Base-by-base conservation (phyloP, 345 rosid genomes). In the Zanthoxylum bungeanum region DNA sequence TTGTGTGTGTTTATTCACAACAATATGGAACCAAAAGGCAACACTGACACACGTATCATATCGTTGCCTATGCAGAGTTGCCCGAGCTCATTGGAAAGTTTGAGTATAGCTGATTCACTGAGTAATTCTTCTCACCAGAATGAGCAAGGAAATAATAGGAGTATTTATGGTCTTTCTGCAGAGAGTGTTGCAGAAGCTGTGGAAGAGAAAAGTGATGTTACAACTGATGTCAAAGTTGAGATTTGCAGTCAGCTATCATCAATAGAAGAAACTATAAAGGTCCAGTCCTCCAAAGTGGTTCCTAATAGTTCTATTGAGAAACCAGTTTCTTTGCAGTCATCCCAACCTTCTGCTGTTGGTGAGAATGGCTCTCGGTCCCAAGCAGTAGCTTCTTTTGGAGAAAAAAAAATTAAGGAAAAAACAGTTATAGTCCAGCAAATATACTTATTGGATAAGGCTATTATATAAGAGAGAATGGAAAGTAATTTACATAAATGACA, bases 331-430 rank as follows among this genome's bases (percentile, higher is more conserved):
- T 14, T 62, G 42, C 72, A 28, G 62, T 63, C 80, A 12, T 66
- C 68, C 55, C 71, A 55, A 49, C 73, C 74, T 44, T 55, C 65
- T 51, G 65, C 31, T 69, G 58, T 12, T 73, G 68, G 70, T n/a
- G 75, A 74, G 30, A 71, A 79, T 59, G 90, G 85, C 53, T 87
- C 90, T 68, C 44, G 85, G 72, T 87, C 98, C 75, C 85, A 90
- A 60, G 85, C 75, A 59, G 91, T 89, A 74, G 69, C 82, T 81
- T 88, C 96, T 83, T 79, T 95, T 14, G 99, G 97, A 75, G 37
- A 76, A 77, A 88, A 95, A 14, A 10, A 44, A 10, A 44, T 4
- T 12, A 60, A 57, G 19, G 68, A 42, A 14, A 39, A 70, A 34
- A 69, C 52, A 11, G 40, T 64, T 24, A 12, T 59, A 33, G 3